Evolutionary conservation across 495 filamentous ascomycete genomes (phyloP).

Genomic region (Hyphodiscus hymeniophilus): DNA sequence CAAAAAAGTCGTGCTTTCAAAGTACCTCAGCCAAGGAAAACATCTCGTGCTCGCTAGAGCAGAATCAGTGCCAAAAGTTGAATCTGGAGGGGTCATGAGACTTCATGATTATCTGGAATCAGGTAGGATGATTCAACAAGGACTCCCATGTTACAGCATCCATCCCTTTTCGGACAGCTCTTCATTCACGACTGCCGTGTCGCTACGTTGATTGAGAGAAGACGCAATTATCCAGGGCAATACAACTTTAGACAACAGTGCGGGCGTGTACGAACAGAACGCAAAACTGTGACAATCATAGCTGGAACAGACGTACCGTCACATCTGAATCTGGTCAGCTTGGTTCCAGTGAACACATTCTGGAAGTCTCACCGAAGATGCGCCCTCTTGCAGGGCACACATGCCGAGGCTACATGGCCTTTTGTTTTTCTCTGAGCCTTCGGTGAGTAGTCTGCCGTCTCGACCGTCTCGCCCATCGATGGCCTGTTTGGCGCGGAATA

Average conservation of each 20-base stretch:
- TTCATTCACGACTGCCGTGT: too few relatives aligned
- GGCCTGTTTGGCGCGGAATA: conserved; percentile 31
- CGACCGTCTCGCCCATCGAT: conserved; percentile 20
- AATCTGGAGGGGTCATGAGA: conserved; percentile 3
- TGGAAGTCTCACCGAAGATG: conserved; percentile 53
- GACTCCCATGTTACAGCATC: conserved; percentile 4
- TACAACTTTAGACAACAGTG: conserved; percentile 7
- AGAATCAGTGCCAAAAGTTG: conserved; percentile 15
- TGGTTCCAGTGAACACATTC: conserved; percentile 1
- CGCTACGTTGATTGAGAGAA: not conserved
- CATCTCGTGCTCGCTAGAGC: conserved; percentile 14
- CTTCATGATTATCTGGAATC: conserved; percentile 1
- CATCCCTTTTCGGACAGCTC: not conserved
- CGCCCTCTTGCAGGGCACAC: conserved; percentile 94
- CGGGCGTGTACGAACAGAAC: conserved; percentile 8
- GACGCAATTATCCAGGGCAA: conserved; percentile 11
- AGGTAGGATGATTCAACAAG: conserved; percentile 2
- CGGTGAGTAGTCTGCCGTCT: conserved; percentile 34
- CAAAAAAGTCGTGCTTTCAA: not conserved
- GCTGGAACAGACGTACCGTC: conserved; percentile 22
- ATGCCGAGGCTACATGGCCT: conserved; percentile 92
- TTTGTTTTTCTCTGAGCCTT: conserved; percentile 80
- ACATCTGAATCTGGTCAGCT: conserved; percentile 21
- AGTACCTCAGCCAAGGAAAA: too few relatives aligned
- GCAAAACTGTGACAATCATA: conserved; percentile 3